Evolutionary conservation across 2,329 filamentous ascomycete species (phyloP).

Genomic region (Colletotrichum noveboracense): DNA sequence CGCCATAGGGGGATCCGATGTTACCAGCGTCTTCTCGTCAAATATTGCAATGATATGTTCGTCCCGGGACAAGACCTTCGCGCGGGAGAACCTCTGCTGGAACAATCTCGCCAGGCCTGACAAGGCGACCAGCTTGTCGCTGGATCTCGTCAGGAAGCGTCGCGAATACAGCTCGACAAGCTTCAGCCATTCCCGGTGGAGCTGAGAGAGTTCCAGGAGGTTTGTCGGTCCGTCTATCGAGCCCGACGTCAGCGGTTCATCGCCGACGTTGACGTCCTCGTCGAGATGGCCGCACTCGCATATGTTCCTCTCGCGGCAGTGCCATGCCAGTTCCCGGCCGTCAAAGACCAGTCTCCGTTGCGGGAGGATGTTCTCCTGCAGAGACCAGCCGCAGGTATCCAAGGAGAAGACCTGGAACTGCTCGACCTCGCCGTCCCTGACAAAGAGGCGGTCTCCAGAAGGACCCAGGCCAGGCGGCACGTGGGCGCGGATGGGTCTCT

Average conservation of each 20-base stretch:
- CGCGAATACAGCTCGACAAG: neutral
- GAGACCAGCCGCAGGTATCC: neutral
- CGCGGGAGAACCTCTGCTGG: neutral
- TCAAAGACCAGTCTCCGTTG: neutral
- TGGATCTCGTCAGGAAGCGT: neutral
- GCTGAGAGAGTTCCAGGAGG: neutral
- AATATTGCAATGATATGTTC: neutral
- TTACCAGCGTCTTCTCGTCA: neutral
- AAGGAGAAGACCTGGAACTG: neutral
- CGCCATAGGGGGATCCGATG: neutral
- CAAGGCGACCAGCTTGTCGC: neutral
- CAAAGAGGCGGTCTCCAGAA: neutral
- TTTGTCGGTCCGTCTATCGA: neutral
- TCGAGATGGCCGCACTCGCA: neutral
- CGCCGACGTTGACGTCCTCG: neutral
- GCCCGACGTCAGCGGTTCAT: neutral
- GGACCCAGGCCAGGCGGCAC: neutral
- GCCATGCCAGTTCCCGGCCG: neutral
- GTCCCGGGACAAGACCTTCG: neutral
- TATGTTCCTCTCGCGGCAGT: neutral
- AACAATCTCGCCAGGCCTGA: neutral
- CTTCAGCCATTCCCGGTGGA: neutral
- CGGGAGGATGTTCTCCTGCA: neutral
- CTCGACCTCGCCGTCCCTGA: neutral
- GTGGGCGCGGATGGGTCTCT: neutral